Conservation (phyloP, 1,139 yeast genomes). For the Hansenula anomala region DNA sequence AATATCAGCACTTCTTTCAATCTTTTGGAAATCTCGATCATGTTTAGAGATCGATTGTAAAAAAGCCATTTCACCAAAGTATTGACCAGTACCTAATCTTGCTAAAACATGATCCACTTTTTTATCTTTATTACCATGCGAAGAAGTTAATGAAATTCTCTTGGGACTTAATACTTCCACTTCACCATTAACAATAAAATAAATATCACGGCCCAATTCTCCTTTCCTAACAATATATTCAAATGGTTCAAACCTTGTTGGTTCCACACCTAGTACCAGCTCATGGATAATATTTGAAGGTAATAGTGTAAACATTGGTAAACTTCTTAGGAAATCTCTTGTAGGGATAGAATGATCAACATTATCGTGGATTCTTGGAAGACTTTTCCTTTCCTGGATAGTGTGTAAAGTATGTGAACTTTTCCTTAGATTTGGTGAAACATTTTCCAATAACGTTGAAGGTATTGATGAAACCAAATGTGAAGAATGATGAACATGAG, state of each 20-base stretch:
- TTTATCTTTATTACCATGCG: constrained; percentile 14
- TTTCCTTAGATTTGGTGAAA: background rate
- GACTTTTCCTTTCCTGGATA: constrained; percentile 1
- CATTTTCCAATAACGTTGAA: background rate
- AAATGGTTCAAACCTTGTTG: constrained; percentile 47
- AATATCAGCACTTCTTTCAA: constrained; percentile 53
- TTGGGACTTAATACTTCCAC: constrained; percentile 58
- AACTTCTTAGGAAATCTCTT: constrained; percentile 49
- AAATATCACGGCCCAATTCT: constrained; percentile 57
- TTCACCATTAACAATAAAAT: constrained; percentile 61
- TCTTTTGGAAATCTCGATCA: constrained; percentile 12
- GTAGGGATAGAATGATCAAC: constrained; percentile 52
- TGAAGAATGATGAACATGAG: background rate
- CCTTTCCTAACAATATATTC: constrained; percentile 58
- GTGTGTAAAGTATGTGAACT: background rate
- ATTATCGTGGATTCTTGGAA: constrained; percentile 26
- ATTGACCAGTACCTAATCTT: constrained; percentile 55
- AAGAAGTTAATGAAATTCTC: constrained; percentile 17
- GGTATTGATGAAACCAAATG: background rate
- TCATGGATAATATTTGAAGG: constrained; percentile 58
- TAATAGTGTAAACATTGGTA: constrained; percentile 54
- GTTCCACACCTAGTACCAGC: constrained; percentile 59
- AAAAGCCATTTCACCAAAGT: constrained; percentile 77
- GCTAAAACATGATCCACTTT: constrained; percentile 43
- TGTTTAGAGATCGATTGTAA: constrained; percentile 40